Conservation (phyloP, 2,329 filamentous ascomycete species). For the Geosmithia putterillii region DNA sequence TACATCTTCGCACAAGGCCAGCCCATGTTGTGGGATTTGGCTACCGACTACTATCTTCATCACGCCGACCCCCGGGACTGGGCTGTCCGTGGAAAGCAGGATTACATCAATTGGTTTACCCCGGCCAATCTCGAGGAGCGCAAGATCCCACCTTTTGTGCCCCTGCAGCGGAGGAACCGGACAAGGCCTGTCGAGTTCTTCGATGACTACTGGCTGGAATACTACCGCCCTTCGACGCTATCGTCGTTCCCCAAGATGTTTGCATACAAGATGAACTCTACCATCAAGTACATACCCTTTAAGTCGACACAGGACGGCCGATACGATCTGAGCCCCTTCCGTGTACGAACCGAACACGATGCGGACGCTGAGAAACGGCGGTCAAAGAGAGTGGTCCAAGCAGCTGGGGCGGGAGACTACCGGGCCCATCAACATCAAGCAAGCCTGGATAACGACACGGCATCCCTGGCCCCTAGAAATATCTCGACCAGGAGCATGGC, state of each 20-base stretch:
- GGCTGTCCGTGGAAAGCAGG: conserved; percentile 45
- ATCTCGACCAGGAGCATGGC: conserved; percentile 34
- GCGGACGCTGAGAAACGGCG: conserved; percentile 50
- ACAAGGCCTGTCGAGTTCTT: conserved; percentile 46
- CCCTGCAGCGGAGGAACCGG: conserved; percentile 19
- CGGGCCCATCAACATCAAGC: background rate
- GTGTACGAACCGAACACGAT: conserved; percentile 56
- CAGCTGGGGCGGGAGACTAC: background rate
- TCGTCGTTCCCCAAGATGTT: conserved; percentile 91
- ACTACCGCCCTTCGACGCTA: conserved; percentile 78
- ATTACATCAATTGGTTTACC: conserved; percentile 87
- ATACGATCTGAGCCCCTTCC: conserved; percentile 82
- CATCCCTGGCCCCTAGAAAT: conserved; percentile 24
- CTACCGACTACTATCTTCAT: conserved; percentile 92
- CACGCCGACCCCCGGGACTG: conserved; percentile 72
- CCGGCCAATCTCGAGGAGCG: conserved; percentile 56
- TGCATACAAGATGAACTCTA: conserved; percentile 83
- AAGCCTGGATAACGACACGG: conserved; percentile 22
- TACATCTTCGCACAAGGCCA: conserved; percentile 81
- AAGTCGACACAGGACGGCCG: conserved; percentile 56
- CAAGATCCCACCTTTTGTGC: conserved; percentile 34
- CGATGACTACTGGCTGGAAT: conserved; percentile 96
- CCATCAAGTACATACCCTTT: conserved; percentile 69
- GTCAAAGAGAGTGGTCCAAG: conserved; percentile 47
- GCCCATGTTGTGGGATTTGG: conserved; percentile 93